These are phyloP conservation scores for Brassica incana DNA, from an alignment of 345 rosid genomes.

Conservation along the genomic window DNA sequence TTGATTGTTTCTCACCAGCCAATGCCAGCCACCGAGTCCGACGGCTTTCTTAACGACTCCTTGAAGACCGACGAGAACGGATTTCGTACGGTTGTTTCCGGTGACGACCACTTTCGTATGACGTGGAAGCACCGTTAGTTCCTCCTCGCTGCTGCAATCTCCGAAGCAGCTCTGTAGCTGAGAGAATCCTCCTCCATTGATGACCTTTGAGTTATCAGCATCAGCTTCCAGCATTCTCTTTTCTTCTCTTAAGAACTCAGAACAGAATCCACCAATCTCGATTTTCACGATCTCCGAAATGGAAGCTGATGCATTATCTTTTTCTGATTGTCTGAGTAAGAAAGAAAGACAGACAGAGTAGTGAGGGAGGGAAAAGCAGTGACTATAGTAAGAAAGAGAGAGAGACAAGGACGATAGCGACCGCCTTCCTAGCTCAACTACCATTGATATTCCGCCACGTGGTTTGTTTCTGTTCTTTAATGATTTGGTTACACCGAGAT, in stretches of 20 bases:
- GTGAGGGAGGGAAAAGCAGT: constrained; percentile 29
- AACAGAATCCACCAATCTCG: constrained; percentile 8
- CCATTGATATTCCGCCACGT: constrained; percentile 47
- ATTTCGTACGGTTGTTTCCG: constrained; percentile 94
- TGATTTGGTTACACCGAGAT: too few relatives aligned
- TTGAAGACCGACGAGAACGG: constrained; percentile 91
- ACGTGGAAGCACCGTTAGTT: constrained; percentile 87
- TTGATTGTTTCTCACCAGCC: constrained; percentile 59
- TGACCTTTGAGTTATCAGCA: constrained; percentile 49
- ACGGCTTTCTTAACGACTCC: constrained; percentile 98
- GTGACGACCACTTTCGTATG: constrained; percentile 95
- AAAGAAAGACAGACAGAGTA: constrained; percentile 39
- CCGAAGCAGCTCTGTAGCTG: constrained; percentile 48
- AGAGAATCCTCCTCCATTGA: constrained; percentile 66
- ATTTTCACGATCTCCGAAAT: constrained; percentile 22
- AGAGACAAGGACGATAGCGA: constrained; percentile 31
- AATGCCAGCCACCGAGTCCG: constrained; percentile 98
- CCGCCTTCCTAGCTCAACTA: constrained; percentile 12
- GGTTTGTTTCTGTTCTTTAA: not conserved
- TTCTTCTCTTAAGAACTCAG: not conserved
- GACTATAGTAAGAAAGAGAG: constrained; percentile 37
- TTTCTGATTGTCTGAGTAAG: constrained; percentile 22
- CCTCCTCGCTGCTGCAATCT: constrained; percentile 77
- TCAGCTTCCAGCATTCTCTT: constrained; percentile 61
- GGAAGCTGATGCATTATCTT: constrained; percentile 5